Base-by-base conservation (phyloP, 345 rosid genomes). In the Salix purpurea region DNA sequence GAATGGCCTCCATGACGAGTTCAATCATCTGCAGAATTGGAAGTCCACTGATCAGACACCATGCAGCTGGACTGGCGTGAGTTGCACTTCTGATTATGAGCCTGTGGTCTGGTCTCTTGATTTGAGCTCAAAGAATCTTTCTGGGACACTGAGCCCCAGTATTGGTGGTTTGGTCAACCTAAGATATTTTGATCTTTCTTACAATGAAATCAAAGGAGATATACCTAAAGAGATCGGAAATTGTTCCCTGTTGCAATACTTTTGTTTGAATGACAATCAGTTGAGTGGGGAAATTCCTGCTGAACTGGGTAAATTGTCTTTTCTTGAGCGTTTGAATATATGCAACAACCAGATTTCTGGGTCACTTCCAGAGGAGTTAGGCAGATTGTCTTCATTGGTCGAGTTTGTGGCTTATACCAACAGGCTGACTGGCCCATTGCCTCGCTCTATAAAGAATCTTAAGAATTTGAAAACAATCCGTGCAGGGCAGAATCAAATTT, bases 351-450 rank as follows among this genome's bases (percentile, higher is more conserved):
- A 69, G 71, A 81, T 90, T 37, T 90, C 82, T 46, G 94, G 96
- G 58, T 75, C 85, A 5, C 75, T 93, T n/a, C 92, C 91, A 0
- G 82, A 69, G 39, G 87, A 82, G 73, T 66, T 93, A n/a, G 93
- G 92, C 37, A 83, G 78, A 56, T 72, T 90, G 77, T 72, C 77
- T 54, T 78, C 80, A 65, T 85, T 93, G 12, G 88, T 89, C 66
- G 94, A 90, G 83, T 86, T 93, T 71, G 94, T 83, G 76, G 84
- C 88, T 74, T 91, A 90, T 66, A 86, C 91, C 69, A 93, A 91
- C 81, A 93, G 89, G 78, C 81, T 93, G 78, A 90, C 93, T 4
- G 91, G 96, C 23, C 77, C 85, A 5, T 85, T 93, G 73, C 96
- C 97, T 67, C 62, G 73, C 26, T 86, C 91, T 4, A 82, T 81